Evolutionary conservation across 2,329 filamentous ascomycete species (phyloP), one percentile per base, ranked within the genome.

Genomic region (Colletotrichum liriopes): DNA sequence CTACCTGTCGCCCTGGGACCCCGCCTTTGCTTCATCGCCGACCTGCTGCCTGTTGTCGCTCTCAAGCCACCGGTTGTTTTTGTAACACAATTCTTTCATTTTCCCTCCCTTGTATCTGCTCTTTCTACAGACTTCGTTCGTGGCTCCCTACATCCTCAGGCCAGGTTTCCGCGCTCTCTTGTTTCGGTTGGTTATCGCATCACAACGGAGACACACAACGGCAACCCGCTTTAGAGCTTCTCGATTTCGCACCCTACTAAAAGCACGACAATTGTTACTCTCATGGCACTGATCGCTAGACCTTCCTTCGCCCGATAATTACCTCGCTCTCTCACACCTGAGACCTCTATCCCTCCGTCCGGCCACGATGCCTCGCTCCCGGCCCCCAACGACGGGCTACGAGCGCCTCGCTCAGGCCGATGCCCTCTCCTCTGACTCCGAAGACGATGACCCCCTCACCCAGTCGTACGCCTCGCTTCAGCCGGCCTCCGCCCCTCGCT

Each of bases 321-420:
- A 11, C 47, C 52, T 65, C 47, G 18, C 49, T 35, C 18, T 35
- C 39, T 59, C 39, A 29, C 29, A 6, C 23, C 18, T 39, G 45
- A 69, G 43, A 54, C 59, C 16, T 55, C 59, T n/a, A 29, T 55
- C 51, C 52, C 64, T 23, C 43, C 51, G 37, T 39, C 39, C 39
- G 32, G 62, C 69, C 76, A 85, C 78, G 74, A 94, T 94, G 92
- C 88, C 92, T 77, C 90, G 89, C 80, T 86, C 85, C 74, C 89
- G 92, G 70, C 93, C 92, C 73, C 88, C 92, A 71, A 93, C 92
- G 54, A 95, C 94, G 75, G 94, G 94, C 82, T 96, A 96, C 84
- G 93, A 94, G 82, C 93, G 93, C 79, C 91, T 96, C 71, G 92
- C 93, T 74, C 94, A 96, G 83, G 93, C 93, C 76, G 93, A 95